A percentile compares a stretch with the other conserved stretches of the same genome.
These are phyloP conservation scores for Blastobotrys persicus DNA, from an alignment of 1,139 yeast genomes.

Conservation along the genomic window DNA sequence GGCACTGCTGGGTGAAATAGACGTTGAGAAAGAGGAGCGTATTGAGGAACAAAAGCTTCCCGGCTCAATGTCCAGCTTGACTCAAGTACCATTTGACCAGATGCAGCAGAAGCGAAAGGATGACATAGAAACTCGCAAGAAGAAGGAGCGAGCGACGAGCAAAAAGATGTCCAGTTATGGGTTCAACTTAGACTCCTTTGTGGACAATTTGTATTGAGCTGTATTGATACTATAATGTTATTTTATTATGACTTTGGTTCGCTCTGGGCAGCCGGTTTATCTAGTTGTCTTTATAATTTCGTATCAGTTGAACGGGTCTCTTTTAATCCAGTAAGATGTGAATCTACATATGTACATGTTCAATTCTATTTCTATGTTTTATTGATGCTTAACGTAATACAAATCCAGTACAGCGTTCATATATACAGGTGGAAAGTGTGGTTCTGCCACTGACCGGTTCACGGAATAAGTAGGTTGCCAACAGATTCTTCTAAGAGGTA, in stretches of 20 bases:
- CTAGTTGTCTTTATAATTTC: no score
- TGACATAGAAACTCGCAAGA: slow-evolving; percentile 40
- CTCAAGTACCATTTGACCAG: slow-evolving; percentile 57
- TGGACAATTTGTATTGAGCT: slow-evolving; percentile 28
- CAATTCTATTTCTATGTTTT: no score
- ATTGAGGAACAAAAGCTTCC: slow-evolving; percentile 45
- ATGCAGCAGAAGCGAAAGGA: slow-evolving; percentile 47
- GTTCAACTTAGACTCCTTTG: slow-evolving; percentile 23
- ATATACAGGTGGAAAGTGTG: no score
- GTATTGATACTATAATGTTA: background rate
- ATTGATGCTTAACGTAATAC: no score
- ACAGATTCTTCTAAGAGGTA: no score
- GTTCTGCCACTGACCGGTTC: no score
- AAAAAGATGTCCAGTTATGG: slow-evolving; percentile 43
- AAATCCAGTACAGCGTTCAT: no score
- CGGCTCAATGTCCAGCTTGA: slow-evolving; percentile 38
- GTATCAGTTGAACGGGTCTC: no score
- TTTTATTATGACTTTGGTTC: background rate
- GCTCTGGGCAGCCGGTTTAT: no score
- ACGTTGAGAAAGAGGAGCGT: slow-evolving; percentile 80
- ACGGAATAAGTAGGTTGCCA: no score
- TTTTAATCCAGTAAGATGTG: no score
- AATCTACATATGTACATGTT: no score
- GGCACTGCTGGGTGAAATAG: slow-evolving; percentile 92
- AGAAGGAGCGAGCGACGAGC: slow-evolving; percentile 47